A percentile compares a stretch with the other conserved stretches of the same genome.
Evolutionary conservation across 1,139 yeast genomes (phyloP).

Genomic region (Blastobotrys aristatus): DNA sequence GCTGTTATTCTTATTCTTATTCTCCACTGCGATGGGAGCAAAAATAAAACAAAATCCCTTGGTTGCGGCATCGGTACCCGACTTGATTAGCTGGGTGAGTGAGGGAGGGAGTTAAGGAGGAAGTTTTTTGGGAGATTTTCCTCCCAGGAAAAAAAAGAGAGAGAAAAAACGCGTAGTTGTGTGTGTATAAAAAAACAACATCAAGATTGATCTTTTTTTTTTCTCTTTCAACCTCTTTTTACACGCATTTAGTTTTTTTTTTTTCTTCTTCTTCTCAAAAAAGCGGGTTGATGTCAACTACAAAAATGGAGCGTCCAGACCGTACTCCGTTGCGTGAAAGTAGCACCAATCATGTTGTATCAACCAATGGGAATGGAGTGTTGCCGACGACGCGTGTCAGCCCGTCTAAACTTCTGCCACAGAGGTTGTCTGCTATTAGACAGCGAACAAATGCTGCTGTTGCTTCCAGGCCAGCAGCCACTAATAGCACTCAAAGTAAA

Average conservation of each 20-base stretch:
- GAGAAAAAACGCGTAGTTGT: no score
- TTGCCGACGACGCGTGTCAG: not conserved
- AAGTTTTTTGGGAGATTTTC: no score
- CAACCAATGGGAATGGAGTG: not conserved
- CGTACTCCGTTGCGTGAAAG: constrained; percentile 17
- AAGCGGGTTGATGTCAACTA: no score
- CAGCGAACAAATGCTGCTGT: not conserved
- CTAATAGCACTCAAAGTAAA: not conserved
- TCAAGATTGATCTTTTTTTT: not conserved
- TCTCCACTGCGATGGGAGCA: no score
- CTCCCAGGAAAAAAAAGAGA: no score
- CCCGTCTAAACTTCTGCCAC: constrained; percentile 4
- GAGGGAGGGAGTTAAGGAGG: no score
- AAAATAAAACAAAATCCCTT: no score
- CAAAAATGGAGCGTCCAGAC: constrained; percentile 2
- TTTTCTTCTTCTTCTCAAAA: not conserved
- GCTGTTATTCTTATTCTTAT: not conserved
- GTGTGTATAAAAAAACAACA: no score
- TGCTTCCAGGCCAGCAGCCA: not conserved
- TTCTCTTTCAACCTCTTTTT: not conserved
- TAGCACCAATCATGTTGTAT: constrained; percentile 9
- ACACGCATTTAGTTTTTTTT: no score
- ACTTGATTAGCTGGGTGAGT: no score
- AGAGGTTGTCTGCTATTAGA: no score
- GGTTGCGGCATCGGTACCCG: no score